A percentile compares a stretch with the other conserved stretches of the same genome.
phyloP scores from a whole-genome alignment of 345 rosid genomes.

The Gossypium australe region DNA sequence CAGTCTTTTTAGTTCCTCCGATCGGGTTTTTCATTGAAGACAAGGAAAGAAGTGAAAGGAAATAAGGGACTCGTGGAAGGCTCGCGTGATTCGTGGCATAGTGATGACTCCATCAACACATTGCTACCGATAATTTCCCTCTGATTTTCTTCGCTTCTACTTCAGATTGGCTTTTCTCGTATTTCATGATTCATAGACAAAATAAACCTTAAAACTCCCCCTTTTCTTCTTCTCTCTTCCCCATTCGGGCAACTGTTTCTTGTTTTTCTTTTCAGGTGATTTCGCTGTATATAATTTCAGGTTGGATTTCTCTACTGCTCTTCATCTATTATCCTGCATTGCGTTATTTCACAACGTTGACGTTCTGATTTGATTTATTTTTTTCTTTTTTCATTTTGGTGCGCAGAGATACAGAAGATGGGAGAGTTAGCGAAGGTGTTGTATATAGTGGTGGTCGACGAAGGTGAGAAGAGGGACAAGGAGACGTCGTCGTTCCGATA shows the following conservation, averaged over 20 bases:
- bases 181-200: neutral
- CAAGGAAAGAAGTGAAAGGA: neutral
- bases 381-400: neutral
- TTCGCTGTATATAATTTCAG: neutral
- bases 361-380: neutral
- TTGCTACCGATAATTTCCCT: slow-evolving; percentile 2
- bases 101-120: neutral
- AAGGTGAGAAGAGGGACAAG: slow-evolving; percentile 23
- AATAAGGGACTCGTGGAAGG: slow-evolving; percentile 6
- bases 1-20: neutral
- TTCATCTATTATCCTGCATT: slow-evolving; percentile 6
- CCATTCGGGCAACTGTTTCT: neutral
- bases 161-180: neutral
- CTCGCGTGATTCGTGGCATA: slow-evolving; percentile 4
- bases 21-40: neutral
- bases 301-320: neutral
- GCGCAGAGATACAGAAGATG: slow-evolving; percentile 28
- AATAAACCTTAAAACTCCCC: neutral
- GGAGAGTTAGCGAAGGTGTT: slow-evolving; percentile 64
- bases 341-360: neutral
- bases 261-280: neutral
- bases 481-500: slow-evolving; percentile 59
- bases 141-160: slow-evolving; percentile 1
- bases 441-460: slow-evolving; percentile 78
- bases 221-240: neutral